Base-by-base conservation (phyloP, 1,139 yeast genomes). In the Keqinozyma sinolaborantium region DNA sequence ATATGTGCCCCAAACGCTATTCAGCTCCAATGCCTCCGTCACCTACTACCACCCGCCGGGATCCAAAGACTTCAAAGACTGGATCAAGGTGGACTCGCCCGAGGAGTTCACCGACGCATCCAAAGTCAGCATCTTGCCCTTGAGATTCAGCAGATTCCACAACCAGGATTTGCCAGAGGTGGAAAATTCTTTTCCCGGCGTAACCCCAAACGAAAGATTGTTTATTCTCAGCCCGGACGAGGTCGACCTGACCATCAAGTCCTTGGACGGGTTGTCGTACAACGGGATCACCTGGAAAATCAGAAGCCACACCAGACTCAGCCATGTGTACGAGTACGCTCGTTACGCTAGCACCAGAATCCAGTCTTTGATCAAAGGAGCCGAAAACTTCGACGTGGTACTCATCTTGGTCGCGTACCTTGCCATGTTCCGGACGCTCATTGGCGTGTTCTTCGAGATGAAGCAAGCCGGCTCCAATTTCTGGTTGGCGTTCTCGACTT, bases 351-450 rank as follows among this genome's bases (percentile, higher is more conserved):
- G 72, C 31, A 44, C 56, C 27, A 77, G 73, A 42, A 55, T 84
- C 14, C 53, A 64, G 33, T 71, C 67, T 32, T 65, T 83, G 41
- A 70, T 87, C 34, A 67, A 70, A 35, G 82, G 85, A 38, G 95
- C 97, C 10, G 97, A 92, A 48, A 77, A 83, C 23, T 86, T 87
- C 45, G 98, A 94, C 57, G 79, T 92, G 29, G 77, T 79, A 10
- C 73, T 90, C 39, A 82, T 94, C 34, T 73, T 87, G 8, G 59
- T 81, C 32, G 97, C 97, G 3, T 94, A 94, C 56, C 47, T 79
- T 23, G 95, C 95, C 31, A 90, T 92, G 97, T 72, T 87, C 73
- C 83, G 85, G 58, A 86, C 96, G 12, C 74, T 92, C 44, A 62
- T 79, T 34, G 80, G 82, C 40, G 76, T 94, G 27, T 92, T 87